Evolutionary conservation across 306 rosid genomes (phyloP), one percentile per base, ranked within the genome.

Genomic region (Acacia crassicarpa): DNA sequence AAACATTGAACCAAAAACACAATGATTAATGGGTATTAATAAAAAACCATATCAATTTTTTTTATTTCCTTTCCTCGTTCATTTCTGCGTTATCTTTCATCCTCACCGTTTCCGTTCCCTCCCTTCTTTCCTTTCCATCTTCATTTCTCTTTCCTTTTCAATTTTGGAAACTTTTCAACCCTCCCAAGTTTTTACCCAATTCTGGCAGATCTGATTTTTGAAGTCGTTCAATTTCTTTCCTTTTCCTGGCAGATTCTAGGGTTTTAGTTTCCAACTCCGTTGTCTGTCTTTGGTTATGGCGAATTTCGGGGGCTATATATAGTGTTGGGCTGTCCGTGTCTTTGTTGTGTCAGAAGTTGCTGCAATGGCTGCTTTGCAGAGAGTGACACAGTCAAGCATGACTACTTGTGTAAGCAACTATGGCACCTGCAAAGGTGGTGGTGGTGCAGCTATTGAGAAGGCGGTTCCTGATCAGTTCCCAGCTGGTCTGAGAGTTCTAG

Each of bases 331-430:
- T 73, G 25, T 66, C 74, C 4, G 13, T n/a, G 51, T 75, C 23
- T 35, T 12, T 12, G 9, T 22, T 81, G 20, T 33, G 49, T 73
- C 58, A 59, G 61, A 9, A 51, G 51, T 35, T n/a, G 49, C 25
- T 66, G 44, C 78, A 44, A 87, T 91, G 95, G 85, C 90, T 43
- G 86, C 92, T 70, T 46, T 86, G 83, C 89, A 83, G 84, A 87
- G 89, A 81, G 81, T 72, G 82, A 53, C 78, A 71, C 90, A 87
- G 83, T 83, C 92, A n/a, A 77, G 84, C 62, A 46, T 84, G 38
- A 75, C 68, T 72, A 77, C 87, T 32, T 46, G 78, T 12, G 80
- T 80, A 17, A 79, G 65, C 56, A 53, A 84, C 76, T 83, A 79
- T 68, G 78, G 73, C 53, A 72, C 80, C 23, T 79, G 89, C 49